These are phyloP conservation scores for Ocimum tenuiflorum DNA, from an alignment of 257 asterid species.

Conservation along the genomic window DNA sequence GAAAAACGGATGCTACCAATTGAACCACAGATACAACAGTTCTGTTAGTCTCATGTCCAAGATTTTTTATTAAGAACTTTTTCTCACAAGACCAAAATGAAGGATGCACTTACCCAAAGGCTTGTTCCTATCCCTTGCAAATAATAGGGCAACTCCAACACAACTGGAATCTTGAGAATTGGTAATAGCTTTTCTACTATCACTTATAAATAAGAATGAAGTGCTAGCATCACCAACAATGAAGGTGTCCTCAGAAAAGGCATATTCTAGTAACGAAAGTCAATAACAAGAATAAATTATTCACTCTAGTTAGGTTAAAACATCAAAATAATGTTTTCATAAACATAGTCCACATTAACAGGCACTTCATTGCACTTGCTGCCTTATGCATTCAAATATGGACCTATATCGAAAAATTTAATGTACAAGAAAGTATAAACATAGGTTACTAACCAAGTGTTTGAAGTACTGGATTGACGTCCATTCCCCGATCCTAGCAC, in stretches of 20 bases:
- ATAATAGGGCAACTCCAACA: slow-evolving; percentile 56
- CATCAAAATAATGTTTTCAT: slow-evolving; percentile 1
- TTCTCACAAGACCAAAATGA: slow-evolving; percentile 11
- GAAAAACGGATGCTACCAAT: neutral
- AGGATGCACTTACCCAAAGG: slow-evolving; percentile 46
- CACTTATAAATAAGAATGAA: slow-evolving; percentile 39
- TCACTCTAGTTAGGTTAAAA: slow-evolving; percentile 10
- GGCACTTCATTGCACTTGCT: slow-evolving; percentile 3
- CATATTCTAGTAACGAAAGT: slow-evolving; percentile 42
- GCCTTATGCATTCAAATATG: neutral
- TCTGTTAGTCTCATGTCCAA: neutral
- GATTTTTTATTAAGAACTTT: neutral
- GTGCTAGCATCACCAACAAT: slow-evolving; percentile 67
- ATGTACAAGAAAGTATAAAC: slow-evolving; percentile 2
- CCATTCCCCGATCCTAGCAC: slow-evolving; percentile 52
- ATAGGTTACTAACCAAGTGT: slow-evolving; percentile 61
- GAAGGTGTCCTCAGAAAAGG: slow-evolving; percentile 53
- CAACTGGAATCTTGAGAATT: slow-evolving; percentile 7
- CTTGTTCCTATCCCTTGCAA: slow-evolving; percentile 48
- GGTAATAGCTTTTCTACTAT: slow-evolving; percentile 15
- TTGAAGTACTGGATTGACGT: slow-evolving; percentile 61
- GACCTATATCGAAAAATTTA: neutral
- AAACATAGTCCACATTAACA: neutral
- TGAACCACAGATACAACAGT: neutral
- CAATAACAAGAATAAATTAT: neutral